Evolutionary conservation across 805 yeast species (phyloP).

Genomic region (Kuraishia molischiana): DNA sequence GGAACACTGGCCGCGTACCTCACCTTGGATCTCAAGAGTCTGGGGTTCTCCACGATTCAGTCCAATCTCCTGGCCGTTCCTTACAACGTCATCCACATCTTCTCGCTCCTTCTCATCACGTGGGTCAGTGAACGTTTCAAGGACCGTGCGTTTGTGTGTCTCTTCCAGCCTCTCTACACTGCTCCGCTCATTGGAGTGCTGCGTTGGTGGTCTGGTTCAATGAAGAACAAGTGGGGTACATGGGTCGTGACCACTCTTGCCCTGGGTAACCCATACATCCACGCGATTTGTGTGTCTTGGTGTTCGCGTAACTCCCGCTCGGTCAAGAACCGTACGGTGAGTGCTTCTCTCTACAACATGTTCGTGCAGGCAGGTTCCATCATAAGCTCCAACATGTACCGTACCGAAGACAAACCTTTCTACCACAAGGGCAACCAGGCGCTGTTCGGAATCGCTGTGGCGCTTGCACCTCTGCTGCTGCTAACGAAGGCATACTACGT

Average conservation of each 20-base stretch:
- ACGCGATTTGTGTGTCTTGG: slow-evolving; percentile 50
- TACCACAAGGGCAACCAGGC: slow-evolving; percentile 48
- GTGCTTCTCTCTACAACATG: slow-evolving; percentile 59
- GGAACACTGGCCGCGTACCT: slow-evolving; percentile 27
- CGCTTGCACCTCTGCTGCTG: slow-evolving; percentile 17
- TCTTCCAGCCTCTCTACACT: slow-evolving; percentile 16
- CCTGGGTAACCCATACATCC: slow-evolving; percentile 40
- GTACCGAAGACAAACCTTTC: slow-evolving; percentile 45
- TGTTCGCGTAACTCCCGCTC: slow-evolving; percentile 53
- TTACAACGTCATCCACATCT: slow-evolving; percentile 25
- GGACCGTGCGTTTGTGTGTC: slow-evolving; percentile 13
- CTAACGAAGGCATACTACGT: slow-evolving; percentile 27
- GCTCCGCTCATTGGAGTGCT: slow-evolving; percentile 15
- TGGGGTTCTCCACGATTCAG: slow-evolving; percentile 41
- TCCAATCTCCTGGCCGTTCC: slow-evolving; percentile 47
- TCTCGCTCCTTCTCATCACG: slow-evolving; percentile 24
- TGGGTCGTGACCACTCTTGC: slow-evolving; percentile 13
- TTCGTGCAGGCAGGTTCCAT: slow-evolving; percentile 51
- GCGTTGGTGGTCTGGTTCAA: slow-evolving; percentile 18
- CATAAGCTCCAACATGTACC: slow-evolving; percentile 44
- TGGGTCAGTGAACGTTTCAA: slow-evolving; percentile 24
- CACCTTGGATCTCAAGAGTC: slow-evolving; percentile 30
- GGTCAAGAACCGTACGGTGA: slow-evolving; percentile 53
- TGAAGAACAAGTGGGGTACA: slow-evolving; percentile 16
- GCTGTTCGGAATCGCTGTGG: slow-evolving; percentile 25